A percentile compares a stretch with the other conserved stretches of the same genome.
Evolutionary conservation across 805 yeast genomes (phyloP).

Genomic region (Starmera dryadoides): DNA sequence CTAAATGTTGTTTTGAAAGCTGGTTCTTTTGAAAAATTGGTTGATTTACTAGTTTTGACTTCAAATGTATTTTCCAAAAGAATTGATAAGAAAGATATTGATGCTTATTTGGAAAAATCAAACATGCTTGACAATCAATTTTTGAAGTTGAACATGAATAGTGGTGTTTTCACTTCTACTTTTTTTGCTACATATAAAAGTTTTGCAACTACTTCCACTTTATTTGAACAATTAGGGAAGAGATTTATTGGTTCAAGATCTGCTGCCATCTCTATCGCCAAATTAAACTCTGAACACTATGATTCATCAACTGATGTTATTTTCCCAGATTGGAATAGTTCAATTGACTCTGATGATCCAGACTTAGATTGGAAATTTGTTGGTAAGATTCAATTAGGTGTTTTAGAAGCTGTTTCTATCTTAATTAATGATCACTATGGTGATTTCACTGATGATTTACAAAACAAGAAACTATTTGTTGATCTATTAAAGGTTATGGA

Average conservation of each 20-base stretch:
- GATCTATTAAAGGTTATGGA: slow-evolving; percentile 63
- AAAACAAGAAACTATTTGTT: slow-evolving; percentile 51
- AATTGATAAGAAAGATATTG: slow-evolving; percentile 36
- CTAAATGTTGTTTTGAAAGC: slow-evolving; percentile 48
- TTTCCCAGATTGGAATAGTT: slow-evolving; percentile 56
- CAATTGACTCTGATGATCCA: slow-evolving; percentile 27
- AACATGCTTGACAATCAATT: slow-evolving; percentile 30
- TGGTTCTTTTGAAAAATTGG: slow-evolving; percentile 66
- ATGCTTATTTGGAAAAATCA: slow-evolving; percentile 27
- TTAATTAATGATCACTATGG: slow-evolving; percentile 67
- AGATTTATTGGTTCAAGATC: slow-evolving; percentile 57
- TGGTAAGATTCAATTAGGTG: slow-evolving; percentile 74
- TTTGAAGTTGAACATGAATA: slow-evolving; percentile 49
- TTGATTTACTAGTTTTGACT: slow-evolving; percentile 74
- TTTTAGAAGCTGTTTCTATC: slow-evolving; percentile 66
- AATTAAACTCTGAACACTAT: slow-evolving; percentile 15
- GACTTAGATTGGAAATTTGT: slow-evolving; percentile 59
- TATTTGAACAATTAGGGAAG: slow-evolving; percentile 44
- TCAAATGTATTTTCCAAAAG: slow-evolving; percentile 47
- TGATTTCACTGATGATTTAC: slow-evolving; percentile 65
- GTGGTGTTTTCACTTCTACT: slow-evolving; percentile 55
- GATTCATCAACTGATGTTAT: slow-evolving; percentile 8
- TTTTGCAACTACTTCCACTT: slow-evolving; percentile 48
- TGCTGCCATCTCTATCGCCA: slow-evolving; percentile 49
- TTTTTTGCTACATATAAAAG: slow-evolving; percentile 65